Base-by-base conservation (phyloP, 805 yeast genomes). In the Kurtzmaniella cleridarum region DNA sequence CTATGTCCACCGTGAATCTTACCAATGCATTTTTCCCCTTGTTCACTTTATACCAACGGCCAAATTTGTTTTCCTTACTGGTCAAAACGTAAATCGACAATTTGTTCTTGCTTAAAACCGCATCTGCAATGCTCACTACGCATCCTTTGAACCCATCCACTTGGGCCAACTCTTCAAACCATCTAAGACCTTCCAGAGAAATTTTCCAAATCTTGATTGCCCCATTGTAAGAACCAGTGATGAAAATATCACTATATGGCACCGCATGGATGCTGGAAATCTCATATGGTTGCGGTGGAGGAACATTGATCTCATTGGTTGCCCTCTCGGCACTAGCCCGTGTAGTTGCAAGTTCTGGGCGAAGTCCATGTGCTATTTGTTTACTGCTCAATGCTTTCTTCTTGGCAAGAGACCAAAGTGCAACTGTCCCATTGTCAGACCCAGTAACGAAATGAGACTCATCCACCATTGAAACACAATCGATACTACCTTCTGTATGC, bases 361-460 rank as follows among this genome's bases (percentile, higher is more conserved):
- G 69, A 14, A 74, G 49, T 2, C 97, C 98, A 59, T 93, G 98
- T 2, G 91, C 85, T 35, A 70, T 62, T 51, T 93, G 75, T 44
- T 74, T 62, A 2, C 79, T 78, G 58, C 61, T 82, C 23, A 85
- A 63, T 12, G 98, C 95, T 62, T 88, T 90, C 75, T 93, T 93
- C 64, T 88, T 88, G 18, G 86, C 81, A 41, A 84, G 64, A 2
- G 96, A 80, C 98, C 98, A 93, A 44, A 93, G 68, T n/a, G 86
- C 66, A 26, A 93, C 64, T 54, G 79, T 84, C 32, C 98, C 98
- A 57, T 90, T 91, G 57, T 93, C 98, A 12, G 95, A 82, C 3
- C 98, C 98, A 1, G 98, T 90, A 34, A 93, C 80, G 56, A 93
- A 93, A 58, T 85, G 89, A 20, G 89, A 78, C 60, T 90, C 95